These are phyloP conservation scores for Camelina laxa DNA, from an alignment of 345 rosid genomes.

Conservation along the genomic window DNA sequence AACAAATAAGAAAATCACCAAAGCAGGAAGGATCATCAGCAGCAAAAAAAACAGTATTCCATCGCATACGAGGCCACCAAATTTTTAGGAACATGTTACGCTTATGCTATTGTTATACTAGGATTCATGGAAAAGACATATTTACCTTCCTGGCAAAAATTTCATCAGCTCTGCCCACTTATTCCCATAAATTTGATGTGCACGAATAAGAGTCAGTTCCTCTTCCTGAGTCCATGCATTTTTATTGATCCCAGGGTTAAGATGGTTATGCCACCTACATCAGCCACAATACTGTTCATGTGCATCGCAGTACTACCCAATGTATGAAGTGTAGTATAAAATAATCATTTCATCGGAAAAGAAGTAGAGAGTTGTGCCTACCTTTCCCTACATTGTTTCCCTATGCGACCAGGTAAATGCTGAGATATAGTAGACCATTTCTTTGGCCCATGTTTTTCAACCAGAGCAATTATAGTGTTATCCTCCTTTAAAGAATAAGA, in stretches of 20 bases:
- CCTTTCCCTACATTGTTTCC: constrained; percentile 99
- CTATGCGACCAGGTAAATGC: constrained; percentile 97
- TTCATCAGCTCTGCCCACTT: constrained; percentile 98
- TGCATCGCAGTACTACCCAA: constrained; percentile 6
- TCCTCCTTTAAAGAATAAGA: constrained; percentile 65
- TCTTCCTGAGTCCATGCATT: constrained; percentile 99
- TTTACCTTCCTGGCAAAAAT: constrained; percentile 96
- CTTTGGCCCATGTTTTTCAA: constrained; percentile 84
- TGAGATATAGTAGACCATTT: constrained; percentile 99
- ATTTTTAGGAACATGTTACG: constrained; percentile 5
- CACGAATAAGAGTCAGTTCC: constrained; percentile 93
- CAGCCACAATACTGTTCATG: constrained; percentile 37
- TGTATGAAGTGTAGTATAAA: background rate
- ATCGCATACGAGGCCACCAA: constrained; percentile 6
- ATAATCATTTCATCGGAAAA: background rate
- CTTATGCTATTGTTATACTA: background rate
- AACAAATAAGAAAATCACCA: constrained; percentile 29
- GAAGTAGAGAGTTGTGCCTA: constrained; percentile 37
- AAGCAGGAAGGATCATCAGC: constrained; percentile 14
- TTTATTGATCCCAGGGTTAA: constrained; percentile 93
- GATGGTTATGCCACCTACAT: constrained; percentile 99
- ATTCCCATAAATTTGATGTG: constrained; percentile 96
- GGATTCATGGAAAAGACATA: constrained; percentile 24
- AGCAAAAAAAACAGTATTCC: background rate
- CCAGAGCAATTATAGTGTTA: constrained; percentile 75